Percentiles rank a stretch among this genome's conserved stretches.
phyloP scores from a whole-genome alignment of 148 eudicot species.

The Oxyria digyna region DNA sequence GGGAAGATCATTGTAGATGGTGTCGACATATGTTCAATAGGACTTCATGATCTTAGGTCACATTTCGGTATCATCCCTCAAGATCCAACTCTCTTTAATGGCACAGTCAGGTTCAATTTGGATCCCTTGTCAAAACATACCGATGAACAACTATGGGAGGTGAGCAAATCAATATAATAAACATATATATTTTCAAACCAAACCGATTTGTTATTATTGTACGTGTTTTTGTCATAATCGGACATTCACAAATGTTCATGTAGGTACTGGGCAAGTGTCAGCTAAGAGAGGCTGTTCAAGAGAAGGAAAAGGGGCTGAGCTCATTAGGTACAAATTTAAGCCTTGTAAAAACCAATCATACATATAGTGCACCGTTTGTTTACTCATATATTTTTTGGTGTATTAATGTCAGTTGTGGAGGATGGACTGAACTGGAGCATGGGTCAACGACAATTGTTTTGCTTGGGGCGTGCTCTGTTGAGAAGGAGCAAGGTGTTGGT shows the following conservation, averaged over 20 bases:
- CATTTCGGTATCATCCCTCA: conserved; percentile 82
- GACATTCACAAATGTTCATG: no score
- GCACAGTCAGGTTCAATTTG: conserved; percentile 79
- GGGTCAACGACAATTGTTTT: conserved; percentile 89
- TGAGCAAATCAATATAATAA: conserved; percentile 11
- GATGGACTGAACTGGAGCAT: conserved; percentile 97
- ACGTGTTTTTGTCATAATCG: no score
- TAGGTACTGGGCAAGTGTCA: conserved; percentile 83
- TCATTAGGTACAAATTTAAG: conserved; percentile 36
- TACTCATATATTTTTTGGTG: not conserved
- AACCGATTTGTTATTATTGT: no score
- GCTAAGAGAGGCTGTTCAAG: conserved; percentile 63
- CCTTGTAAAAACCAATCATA: no score
- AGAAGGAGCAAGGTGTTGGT: conserved; percentile 80
- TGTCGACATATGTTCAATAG: conserved; percentile 56
- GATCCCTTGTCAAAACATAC: conserved; percentile 59
- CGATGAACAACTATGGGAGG: conserved; percentile 85
- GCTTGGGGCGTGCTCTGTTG: conserved; percentile 75
- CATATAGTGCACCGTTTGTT: no score
- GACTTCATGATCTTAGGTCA: conserved; percentile 81
- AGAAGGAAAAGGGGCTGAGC: conserved; percentile 58
- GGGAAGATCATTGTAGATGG: conserved; percentile 75
- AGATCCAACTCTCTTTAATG: conserved; percentile 85
- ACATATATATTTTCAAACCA: no score
- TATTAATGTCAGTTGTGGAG: conserved; percentile 37